Evolutionary conservation across 306 rosid genomes (phyloP).

Genomic region (Sphenostylis stenocarpa): DNA sequence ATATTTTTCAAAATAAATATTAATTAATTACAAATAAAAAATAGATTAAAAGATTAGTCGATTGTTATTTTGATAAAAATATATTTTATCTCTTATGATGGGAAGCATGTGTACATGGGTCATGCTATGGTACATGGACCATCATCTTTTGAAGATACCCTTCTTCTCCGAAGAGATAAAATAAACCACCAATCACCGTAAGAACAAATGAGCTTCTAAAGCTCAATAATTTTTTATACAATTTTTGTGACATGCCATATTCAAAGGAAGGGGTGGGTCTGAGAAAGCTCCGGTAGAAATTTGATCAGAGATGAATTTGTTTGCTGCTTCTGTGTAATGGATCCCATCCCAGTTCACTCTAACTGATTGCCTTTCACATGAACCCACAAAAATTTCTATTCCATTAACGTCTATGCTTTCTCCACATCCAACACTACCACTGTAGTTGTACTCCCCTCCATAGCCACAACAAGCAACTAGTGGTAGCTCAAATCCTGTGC

Average conservation of each 20-base stretch:
- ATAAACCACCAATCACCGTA: no score
- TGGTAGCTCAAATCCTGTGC: constrained; percentile 56
- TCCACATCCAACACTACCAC: constrained; percentile 27
- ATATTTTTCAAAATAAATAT: no score
- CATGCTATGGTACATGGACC: no score
- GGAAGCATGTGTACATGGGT: no score
- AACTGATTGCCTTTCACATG: constrained; percentile 33
- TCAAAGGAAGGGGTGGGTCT: constrained; percentile 38
- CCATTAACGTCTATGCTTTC: constrained; percentile 25
- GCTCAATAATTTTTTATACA: not conserved
- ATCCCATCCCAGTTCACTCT: constrained; percentile 56
- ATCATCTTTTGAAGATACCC: no score
- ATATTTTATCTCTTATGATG: no score
- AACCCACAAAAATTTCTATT: constrained; percentile 41
- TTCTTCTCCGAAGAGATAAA: no score
- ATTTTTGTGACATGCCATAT: constrained; percentile 39
- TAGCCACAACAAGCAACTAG: constrained; percentile 56
- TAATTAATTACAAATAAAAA: no score
- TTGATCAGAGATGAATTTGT: constrained; percentile 33
- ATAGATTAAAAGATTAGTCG: no score
- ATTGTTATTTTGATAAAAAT: no score
- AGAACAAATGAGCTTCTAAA: not conserved
- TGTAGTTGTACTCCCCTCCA: constrained; percentile 56
- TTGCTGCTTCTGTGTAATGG: constrained; percentile 62
- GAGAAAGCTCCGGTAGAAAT: constrained; percentile 53